A percentile compares a stretch with the other conserved stretches of the same genome.
Evolutionary conservation across 805 yeast species (phyloP).

Genomic region (Wickerhamomyces queroliae): DNA sequence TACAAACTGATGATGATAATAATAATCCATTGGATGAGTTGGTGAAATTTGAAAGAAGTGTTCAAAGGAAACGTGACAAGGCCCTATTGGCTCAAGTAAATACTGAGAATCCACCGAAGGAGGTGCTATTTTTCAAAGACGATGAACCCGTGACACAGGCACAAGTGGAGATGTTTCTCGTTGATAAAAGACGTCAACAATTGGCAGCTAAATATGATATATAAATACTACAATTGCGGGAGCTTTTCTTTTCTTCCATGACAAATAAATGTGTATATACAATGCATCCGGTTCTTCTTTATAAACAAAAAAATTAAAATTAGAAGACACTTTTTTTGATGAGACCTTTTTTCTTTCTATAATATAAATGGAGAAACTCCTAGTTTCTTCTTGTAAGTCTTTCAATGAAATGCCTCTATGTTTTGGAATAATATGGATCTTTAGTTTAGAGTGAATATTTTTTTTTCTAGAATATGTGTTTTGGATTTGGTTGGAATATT

Average conservation of each 20-base stretch:
- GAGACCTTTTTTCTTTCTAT: neutral
- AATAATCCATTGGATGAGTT: slow-evolving; percentile 16
- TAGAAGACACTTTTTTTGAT: neutral
- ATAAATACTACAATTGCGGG: too few species aligned
- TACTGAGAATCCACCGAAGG: neutral
- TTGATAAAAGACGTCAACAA: slow-evolving; percentile 37
- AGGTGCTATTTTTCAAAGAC: slow-evolving; percentile 21
- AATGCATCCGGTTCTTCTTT: neutral
- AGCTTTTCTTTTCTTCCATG: neutral
- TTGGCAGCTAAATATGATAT: slow-evolving; percentile 17
- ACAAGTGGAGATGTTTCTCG: slow-evolving; percentile 41
- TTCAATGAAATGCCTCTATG: neutral
- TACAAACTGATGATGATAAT: slow-evolving; percentile 2
- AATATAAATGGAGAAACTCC: neutral
- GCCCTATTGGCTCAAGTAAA: neutral
- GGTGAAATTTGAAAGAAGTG: slow-evolving; percentile 24
- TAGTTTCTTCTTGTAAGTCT: neutral
- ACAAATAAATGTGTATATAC: neutral
- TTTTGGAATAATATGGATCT: neutral
- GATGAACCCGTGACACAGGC: slow-evolving; percentile 5
- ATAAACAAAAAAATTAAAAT: neutral
- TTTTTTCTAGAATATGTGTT: neutral
- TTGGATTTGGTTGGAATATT: neutral
- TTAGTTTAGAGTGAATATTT: neutral
- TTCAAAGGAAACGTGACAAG: slow-evolving; percentile 18